Percentiles rank a stretch among this genome's conserved stretches.
Conservation (phyloP, 305 asterid genomes). For the Solanum hybrid region DNA sequence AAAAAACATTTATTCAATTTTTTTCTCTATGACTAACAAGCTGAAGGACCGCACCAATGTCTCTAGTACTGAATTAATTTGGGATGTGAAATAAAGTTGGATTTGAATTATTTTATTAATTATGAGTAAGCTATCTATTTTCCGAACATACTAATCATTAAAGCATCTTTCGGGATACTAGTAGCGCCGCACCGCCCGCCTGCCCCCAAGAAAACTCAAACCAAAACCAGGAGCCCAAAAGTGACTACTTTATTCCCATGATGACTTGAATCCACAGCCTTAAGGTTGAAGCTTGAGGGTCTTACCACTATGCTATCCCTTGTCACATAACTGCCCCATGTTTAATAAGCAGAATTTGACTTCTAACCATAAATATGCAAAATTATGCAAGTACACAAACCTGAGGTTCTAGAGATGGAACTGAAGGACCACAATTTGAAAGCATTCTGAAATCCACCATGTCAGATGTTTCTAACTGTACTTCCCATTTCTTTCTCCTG, state of each 20-base stretch:
- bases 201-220: neutral
- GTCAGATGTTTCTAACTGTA: constrained; percentile 38
- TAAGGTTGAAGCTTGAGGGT: neutral
- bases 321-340: neutral
- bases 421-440: constrained; percentile 35
- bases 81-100: neutral
- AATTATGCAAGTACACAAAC: constrained; percentile 26
- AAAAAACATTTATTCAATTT: neutral
- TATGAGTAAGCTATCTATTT: neutral
- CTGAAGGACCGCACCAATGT: neutral
- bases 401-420: constrained; percentile 77
- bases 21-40: neutral
- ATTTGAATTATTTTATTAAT: neutral
- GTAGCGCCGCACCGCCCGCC: neutral
- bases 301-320: neutral
- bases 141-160: neutral
- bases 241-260: neutral
- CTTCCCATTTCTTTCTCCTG: constrained; percentile 56
- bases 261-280: neutral
- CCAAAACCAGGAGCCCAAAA: neutral
- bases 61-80: neutral
- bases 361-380: neutral
- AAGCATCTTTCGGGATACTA: neutral
- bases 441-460: constrained; percentile 23
- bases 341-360: neutral